A percentile compares a stretch with the other conserved stretches of the same genome.
These are phyloP conservation scores for Umbelopsis ramanniana DNA, from an alignment of 192 early-diverging fungal species.

Conservation along the genomic window DNA sequence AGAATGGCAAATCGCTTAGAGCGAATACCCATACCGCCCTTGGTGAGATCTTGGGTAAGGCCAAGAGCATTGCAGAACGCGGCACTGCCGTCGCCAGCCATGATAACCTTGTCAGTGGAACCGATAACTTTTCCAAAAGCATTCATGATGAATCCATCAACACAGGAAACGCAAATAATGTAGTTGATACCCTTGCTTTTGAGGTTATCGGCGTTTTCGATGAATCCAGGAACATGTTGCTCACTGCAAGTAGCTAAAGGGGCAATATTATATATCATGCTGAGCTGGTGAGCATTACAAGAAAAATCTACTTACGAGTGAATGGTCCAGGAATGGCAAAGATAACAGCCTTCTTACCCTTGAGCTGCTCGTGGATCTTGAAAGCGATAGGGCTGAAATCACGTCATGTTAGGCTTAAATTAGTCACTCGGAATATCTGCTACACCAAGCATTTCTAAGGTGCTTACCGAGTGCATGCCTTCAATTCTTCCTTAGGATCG, in stretches of 20 bases:
- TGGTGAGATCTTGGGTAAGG: conserved; percentile 61
- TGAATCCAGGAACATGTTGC: conserved; percentile 70
- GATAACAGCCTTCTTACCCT: conserved; percentile 67
- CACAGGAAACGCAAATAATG: conserved; percentile 68
- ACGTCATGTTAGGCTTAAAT: not conserved
- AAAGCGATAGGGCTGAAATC: conserved; percentile 31
- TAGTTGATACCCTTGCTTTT: conserved; percentile 71
- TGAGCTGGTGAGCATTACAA: no score
- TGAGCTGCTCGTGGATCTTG: conserved; percentile 53
- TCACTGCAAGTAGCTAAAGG: conserved; percentile 74
- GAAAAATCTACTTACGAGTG: conserved; percentile 12
- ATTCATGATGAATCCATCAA: conserved; percentile 60
- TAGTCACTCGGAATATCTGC: not conserved
- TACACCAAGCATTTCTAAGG: not conserved
- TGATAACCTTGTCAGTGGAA: conserved; percentile 59
- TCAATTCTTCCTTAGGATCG: conserved; percentile 41
- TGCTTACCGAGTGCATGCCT: conserved; percentile 42
- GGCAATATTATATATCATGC: not conserved
- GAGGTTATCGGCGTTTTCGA: conserved; percentile 56
- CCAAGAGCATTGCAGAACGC: conserved; percentile 71
- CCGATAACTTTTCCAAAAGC: conserved; percentile 56
- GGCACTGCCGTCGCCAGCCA: conserved; percentile 80
- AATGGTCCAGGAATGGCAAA: conserved; percentile 64
- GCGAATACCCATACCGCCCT: conserved; percentile 68
- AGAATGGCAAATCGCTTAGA: conserved; percentile 76